phyloP scores from a whole-genome alignment of 345 rosid genomes.

The Mercurialis annua region DNA sequence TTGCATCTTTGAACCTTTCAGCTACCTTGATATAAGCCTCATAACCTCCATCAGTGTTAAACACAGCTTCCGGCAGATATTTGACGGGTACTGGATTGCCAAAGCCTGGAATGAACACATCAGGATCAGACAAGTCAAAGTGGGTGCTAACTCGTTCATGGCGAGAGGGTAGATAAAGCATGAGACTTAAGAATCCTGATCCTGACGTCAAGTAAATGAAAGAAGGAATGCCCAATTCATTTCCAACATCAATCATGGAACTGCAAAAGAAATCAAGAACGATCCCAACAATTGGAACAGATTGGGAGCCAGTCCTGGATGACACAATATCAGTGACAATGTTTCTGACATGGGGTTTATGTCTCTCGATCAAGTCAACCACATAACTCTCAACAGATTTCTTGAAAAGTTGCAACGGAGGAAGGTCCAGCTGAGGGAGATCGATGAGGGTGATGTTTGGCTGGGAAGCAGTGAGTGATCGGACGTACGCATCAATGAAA shows the following conservation, averaged over 20 bases:
- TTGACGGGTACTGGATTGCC: not conserved
- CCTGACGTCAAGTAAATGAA: constrained; percentile 15
- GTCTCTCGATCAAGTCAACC: not conserved
- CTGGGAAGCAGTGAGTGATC: constrained; percentile 17
- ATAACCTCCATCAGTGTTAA: constrained; percentile 11
- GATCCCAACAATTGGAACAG: constrained; percentile 12
- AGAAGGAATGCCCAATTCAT: constrained; percentile 17
- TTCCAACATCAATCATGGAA: constrained; percentile 16
- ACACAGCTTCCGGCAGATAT: not conserved
- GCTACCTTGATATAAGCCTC: not conserved
- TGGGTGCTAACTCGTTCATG: constrained; percentile 1
- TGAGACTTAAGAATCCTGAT: constrained; percentile 18
- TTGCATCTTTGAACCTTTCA: constrained; percentile 8
- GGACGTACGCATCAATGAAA: constrained; percentile 6
- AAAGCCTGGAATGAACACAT: constrained; percentile 15
- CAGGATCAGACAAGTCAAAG: constrained; percentile 4
- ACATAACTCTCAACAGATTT: constrained; percentile 22
- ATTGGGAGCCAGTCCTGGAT: not conserved
- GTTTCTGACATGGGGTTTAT: not conserved
- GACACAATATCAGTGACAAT: constrained; percentile 7
- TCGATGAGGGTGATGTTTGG: constrained; percentile 32
- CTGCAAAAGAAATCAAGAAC: constrained; percentile 19
- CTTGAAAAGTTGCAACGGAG: constrained; percentile 14
- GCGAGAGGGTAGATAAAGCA: constrained; percentile 8
- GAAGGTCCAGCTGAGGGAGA: constrained; percentile 31